Conservation (phyloP, 345 rosid species). For the Cardamine resedifolia region DNA sequence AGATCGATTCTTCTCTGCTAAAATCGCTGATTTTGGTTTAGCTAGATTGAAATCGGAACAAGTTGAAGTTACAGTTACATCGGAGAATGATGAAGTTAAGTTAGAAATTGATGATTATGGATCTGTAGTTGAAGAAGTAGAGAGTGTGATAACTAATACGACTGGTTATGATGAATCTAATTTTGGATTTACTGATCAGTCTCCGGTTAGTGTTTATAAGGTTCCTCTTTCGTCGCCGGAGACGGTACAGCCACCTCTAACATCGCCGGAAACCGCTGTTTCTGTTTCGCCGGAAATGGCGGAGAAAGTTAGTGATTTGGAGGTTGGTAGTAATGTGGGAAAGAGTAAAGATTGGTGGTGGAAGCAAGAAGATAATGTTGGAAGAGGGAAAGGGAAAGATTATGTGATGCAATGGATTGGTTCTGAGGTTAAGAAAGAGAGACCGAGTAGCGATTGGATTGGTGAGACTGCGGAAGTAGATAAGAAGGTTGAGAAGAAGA, state of each 20-base stretch:
- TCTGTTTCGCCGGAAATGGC: constrained; percentile 38
- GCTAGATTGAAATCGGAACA: constrained; percentile 65
- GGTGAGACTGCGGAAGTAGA: constrained; percentile 40
- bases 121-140: constrained; percentile 66
- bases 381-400: constrained; percentile 61
- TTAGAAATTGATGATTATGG: constrained; percentile 58
- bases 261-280: constrained; percentile 40
- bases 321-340: constrained; percentile 42
- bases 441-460: constrained; percentile 73
- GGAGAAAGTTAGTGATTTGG: constrained; percentile 38
- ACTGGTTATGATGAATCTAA: constrained; percentile 66
- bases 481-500: constrained; percentile 44
- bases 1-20: constrained; percentile 70
- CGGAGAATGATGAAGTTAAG: constrained; percentile 41
- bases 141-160: constrained; percentile 61
- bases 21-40: constrained; percentile 83
- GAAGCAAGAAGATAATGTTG: constrained; percentile 56
- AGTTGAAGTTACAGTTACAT: constrained; percentile 15
- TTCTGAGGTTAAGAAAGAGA: constrained; percentile 72
- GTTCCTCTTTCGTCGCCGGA: constrained; percentile 49
- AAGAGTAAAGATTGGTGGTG: constrained; percentile 63
- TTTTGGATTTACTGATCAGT: constrained; percentile 58
- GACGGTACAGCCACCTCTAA: constrained; percentile 22
- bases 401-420: constrained; percentile 97
- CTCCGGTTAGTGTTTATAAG: constrained; percentile 49